phyloP scores from a whole-genome alignment of 208 protist genomes.

The Leishmania tarentolae region DNA sequence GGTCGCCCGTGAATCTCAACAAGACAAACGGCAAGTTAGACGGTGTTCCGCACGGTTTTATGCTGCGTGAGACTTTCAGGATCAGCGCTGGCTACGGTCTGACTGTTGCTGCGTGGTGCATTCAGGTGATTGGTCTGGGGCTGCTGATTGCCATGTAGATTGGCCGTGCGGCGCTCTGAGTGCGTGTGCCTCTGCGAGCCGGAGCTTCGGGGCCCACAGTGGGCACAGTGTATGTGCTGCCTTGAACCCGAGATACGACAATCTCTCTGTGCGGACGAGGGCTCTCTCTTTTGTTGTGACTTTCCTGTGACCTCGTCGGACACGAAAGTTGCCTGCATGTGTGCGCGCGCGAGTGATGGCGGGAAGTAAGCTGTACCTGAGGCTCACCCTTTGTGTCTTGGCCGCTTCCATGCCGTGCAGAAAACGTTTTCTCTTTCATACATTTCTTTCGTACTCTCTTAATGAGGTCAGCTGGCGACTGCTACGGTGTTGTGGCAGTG shows the following conservation, averaged over 20 bases:
- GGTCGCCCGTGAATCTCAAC: constrained; percentile 7
- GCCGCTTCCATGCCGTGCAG: not conserved
- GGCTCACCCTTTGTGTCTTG: not conserved
- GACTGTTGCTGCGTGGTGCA: constrained; percentile 46
- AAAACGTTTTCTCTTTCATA: not conserved
- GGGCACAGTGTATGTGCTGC: not conserved
- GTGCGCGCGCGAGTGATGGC: not conserved
- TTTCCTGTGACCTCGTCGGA: not conserved
- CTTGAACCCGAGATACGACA: not conserved
- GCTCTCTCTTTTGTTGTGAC: not conserved
- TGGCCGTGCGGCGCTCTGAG: not conserved
- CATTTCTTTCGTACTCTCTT: not conserved
- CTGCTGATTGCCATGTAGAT: constrained; percentile 11
- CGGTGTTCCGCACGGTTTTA: constrained; percentile 28
- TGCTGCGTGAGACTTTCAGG: constrained; percentile 37
- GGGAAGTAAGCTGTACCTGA: not conserved
- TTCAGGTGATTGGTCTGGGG: constrained; percentile 41
- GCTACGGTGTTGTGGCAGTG: not conserved
- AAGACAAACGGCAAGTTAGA: constrained; percentile 17
- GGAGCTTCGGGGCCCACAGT: too few relatives aligned
- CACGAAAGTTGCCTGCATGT: not conserved
- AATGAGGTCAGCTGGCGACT: not conserved
- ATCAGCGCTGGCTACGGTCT: constrained; percentile 45
- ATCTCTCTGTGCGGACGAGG: not conserved
- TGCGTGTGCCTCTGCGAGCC: not conserved